phyloP scores from a whole-genome alignment of 2,329 filamentous ascomycete genomes.

The Beauveria pseudobassiana region DNA sequence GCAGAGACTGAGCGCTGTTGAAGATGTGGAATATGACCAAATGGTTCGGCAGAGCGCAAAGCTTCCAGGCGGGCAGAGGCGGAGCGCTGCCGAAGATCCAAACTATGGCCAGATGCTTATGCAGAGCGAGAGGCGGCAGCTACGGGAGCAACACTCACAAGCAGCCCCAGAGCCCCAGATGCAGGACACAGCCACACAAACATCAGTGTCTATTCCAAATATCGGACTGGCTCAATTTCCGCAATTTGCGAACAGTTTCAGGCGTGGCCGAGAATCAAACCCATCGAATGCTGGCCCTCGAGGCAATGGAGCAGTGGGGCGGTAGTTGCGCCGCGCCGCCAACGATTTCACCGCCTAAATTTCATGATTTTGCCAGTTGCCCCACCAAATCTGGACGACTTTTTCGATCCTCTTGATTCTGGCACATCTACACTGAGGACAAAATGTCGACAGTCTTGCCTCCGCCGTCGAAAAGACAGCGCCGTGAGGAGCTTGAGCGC shows the following conservation, averaged over 20 bases:
- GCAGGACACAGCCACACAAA: slow-evolving; percentile 18
- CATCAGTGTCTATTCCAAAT: slow-evolving; percentile 21
- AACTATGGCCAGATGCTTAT: not conserved
- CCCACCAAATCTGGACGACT: slow-evolving; percentile 17
- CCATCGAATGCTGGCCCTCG: not conserved
- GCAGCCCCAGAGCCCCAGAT: slow-evolving; percentile 23
- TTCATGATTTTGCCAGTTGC: slow-evolving; percentile 24
- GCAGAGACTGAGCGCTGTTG: not conserved
- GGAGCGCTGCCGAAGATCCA: not conserved
- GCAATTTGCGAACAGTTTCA: slow-evolving; percentile 22
- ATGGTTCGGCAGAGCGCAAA: not conserved
- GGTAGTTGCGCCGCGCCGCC: not conserved
- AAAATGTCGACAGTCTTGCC: slow-evolving; percentile 73
- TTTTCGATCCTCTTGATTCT: not conserved
- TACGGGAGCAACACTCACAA: slow-evolving; percentile 16
- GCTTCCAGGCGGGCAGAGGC: not conserved
- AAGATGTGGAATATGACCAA: not conserved
- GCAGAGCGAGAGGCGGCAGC: slow-evolving; percentile 3
- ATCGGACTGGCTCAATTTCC: slow-evolving; percentile 23
- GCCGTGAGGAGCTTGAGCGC: slow-evolving; percentile 64
- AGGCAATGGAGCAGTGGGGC: slow-evolving; percentile 5
- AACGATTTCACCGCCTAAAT: slow-evolving; percentile 23
- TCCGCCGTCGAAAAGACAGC: slow-evolving; percentile 84
- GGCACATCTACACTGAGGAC: not conserved
- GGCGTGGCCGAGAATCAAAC: slow-evolving; percentile 21